These are phyloP conservation scores for Betula pendula DNA, from an alignment of 306 rosid genomes.

Conservation along the genomic window DNA sequence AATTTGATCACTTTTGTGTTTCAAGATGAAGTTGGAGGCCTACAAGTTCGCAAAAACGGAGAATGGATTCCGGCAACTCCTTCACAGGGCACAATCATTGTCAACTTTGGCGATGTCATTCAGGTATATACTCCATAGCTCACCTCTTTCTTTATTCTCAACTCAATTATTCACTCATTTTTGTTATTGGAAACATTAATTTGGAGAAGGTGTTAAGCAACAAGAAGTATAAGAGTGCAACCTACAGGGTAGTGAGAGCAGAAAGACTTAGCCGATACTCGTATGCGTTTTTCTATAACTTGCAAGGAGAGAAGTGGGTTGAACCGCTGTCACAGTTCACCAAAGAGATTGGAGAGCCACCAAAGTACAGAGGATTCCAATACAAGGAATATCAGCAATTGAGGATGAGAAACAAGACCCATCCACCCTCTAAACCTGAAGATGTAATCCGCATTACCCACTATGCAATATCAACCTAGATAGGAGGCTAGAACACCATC, in stretches of 20 bases:
- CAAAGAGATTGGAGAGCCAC: constrained; percentile 45
- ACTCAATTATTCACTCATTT: too few species aligned
- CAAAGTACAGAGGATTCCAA: constrained; percentile 45
- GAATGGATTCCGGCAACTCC: constrained; percentile 49
- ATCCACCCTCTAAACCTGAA: constrained; percentile 48
- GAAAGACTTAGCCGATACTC: constrained; percentile 40
- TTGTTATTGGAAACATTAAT: too few species aligned
- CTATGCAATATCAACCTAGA: constrained; percentile 47
- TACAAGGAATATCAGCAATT: constrained; percentile 42
- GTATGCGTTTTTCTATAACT: constrained; percentile 42
- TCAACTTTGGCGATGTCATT: constrained; percentile 49
- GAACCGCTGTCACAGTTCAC: constrained; percentile 53
- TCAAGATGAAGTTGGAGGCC: constrained; percentile 58
- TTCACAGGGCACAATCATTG: constrained; percentile 43
- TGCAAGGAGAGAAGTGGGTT: constrained; percentile 51
- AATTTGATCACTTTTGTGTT: constrained; percentile 41
- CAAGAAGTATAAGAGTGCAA: constrained; percentile 51
- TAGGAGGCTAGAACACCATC: too few species aligned
- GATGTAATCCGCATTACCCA: constrained; percentile 45
- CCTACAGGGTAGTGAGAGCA: constrained; percentile 46
- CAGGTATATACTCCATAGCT: constrained; percentile 29
- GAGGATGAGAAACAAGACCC: constrained; percentile 45
- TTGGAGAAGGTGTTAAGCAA: constrained; percentile 49
- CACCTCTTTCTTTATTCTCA: too few species aligned
- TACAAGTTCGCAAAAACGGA: constrained; percentile 36